Percentiles rank a stretch among this genome's conserved stretches.
These are phyloP conservation scores for Melampsora americana DNA, from an alignment of 1,284 basidiomycete species.

Conservation along the genomic window DNA sequence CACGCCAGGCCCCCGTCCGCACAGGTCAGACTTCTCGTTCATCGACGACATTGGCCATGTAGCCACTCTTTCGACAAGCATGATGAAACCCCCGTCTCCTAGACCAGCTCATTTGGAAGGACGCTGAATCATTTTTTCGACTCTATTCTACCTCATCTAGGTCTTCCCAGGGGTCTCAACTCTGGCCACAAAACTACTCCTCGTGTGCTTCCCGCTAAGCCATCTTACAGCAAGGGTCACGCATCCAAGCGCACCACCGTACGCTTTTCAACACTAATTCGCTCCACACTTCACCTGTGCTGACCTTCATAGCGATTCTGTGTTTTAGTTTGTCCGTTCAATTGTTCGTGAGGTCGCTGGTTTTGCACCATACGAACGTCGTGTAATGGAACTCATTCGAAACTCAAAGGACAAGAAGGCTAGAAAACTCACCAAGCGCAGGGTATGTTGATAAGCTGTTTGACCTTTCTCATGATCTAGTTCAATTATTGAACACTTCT, in stretches of 20 bases:
- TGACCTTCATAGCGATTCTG: conserved; percentile 53
- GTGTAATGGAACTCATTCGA: conserved; percentile 96
- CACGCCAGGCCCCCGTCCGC: conserved; percentile 30
- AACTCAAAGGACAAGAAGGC: conserved; percentile 85
- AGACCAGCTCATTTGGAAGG: background rate
- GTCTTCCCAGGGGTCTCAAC: conserved; percentile 85
- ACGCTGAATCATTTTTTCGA: background rate
- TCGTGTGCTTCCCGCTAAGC: conserved; percentile 73
- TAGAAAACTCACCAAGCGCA: conserved; percentile 94
- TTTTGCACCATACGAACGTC: conserved; percentile 96
- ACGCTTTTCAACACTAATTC: conserved; percentile 29
- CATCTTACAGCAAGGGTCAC: conserved; percentile 85
- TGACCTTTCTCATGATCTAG: conserved; percentile 25
- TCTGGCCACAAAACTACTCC: conserved; percentile 87
- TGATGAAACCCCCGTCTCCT: background rate
- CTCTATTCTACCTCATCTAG: conserved; percentile 57
- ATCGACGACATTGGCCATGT: background rate
- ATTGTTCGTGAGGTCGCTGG: conserved; percentile 89
- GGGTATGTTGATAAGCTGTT: conserved; percentile 63
- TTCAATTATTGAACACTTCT: conserved; percentile 5
- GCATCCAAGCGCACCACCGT: conserved; percentile 62
- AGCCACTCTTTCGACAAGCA: background rate
- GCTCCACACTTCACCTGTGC: background rate
- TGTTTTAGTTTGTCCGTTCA: conserved; percentile 85
- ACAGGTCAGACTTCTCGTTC: conserved; percentile 19